Base-by-base conservation (phyloP, 345 rosid species). In the Ailanthus altissimus region DNA sequence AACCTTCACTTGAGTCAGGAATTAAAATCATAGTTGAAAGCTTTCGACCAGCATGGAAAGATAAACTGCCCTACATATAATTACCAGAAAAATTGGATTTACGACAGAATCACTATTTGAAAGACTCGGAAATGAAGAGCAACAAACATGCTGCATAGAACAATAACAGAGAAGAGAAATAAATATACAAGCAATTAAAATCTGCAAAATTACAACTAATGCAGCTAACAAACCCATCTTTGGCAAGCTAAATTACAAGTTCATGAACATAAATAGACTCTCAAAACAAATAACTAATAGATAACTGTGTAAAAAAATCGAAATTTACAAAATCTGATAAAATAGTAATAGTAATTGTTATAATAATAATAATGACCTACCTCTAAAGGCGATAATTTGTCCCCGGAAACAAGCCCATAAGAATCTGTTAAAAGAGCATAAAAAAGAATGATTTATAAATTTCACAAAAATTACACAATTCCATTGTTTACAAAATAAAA, bases 1-100 rank as follows among this genome's bases (percentile, higher is more conserved):
- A 64, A 79, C 78, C 87, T 74, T 79, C 83, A 59, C 83, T 83
- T 6, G 92, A 86, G 80, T 87, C 85, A 62, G 91, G 90, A 69
- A 91, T 93, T 81, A 90, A 62, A 38, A 89, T 58, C 43, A 83
- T 77, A 36, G 94, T 85, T 0, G 92, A 87, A 72, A 92, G 78
- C 82, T 80, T 90, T 72, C 89, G 83, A 54, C 43, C 50, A 25
- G 83, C 79, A 70, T 85, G 56, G 63, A 81, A 86, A 78, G 84
- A 67, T 38, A 75, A 58, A 57, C 83, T 88, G 18, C 74, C 83
- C 96, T 92, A 66, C 82, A 86, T 67, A 25, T 51, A 73, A 62
- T 32, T 28, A 65, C 68, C 9, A 45, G 46, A 15, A 68, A 13
- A 68, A 25, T 45, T 53, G 59, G 46, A 36, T 36, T 49, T 32